Evolutionary conservation across 495 filamentous ascomycete genomes (phyloP).

Genomic region (Neurospora pannonica): DNA sequence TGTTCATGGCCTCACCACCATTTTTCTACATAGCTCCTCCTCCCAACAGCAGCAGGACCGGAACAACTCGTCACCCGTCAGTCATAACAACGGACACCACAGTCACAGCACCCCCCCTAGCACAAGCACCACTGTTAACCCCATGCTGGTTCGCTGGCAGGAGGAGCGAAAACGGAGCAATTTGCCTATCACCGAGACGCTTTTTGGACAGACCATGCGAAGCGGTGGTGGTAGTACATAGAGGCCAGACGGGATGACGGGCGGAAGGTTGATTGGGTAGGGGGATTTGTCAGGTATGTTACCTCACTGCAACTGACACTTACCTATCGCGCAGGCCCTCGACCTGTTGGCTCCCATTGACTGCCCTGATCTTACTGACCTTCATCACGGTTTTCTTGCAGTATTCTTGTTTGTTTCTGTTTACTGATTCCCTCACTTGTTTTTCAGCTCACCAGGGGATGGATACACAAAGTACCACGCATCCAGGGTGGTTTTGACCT

Average conservation of each 20-base stretch:
- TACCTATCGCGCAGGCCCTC: background rate
- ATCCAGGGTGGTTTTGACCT: background rate
- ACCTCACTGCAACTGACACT: background rate
- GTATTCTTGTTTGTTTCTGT: background rate
- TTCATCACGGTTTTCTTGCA: background rate
- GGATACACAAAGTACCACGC: background rate
- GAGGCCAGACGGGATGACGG: background rate
- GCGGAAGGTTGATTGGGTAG: background rate
- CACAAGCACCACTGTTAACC: background rate
- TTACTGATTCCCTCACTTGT: background rate
- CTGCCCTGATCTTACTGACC: background rate
- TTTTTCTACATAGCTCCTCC: background rate
- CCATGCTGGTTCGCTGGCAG: conserved; percentile 31
- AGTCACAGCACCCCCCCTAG: background rate
- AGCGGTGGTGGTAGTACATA: background rate
- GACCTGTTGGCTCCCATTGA: background rate
- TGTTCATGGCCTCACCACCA: background rate
- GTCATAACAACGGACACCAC: background rate
- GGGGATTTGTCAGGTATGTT: background rate
- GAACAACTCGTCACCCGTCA: conserved; percentile 1
- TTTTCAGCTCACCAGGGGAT: background rate
- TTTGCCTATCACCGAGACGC: conserved; percentile 31
- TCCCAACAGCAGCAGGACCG: background rate
- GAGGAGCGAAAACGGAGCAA: conserved; percentile 24
- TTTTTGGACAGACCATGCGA: background rate